Evolutionary conservation across 306 rosid species (phyloP), one percentile per base, ranked within the genome.

Genomic region (Vigna angularis): DNA sequence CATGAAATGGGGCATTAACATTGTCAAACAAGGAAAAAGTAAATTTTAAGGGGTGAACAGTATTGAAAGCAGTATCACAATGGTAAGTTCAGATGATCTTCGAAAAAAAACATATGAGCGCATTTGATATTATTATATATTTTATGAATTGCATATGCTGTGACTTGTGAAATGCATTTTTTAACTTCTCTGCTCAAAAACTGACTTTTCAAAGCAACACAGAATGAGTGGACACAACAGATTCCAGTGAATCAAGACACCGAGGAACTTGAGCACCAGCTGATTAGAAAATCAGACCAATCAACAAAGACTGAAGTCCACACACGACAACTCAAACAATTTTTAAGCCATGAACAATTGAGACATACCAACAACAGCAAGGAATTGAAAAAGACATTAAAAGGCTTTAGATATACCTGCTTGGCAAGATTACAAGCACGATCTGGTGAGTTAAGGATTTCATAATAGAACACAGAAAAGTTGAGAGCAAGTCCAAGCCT

Each of bases 371-470:
- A 14, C 47, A 51, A 62, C 13, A 22, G 4, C 40, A 12, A 15
- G 6, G 44, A 30, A 30, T 30, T 30, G 8, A 61, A 2, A 59
- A 59, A 28, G 4, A 0, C 36, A 30, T 40, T 6, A 40, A 61
- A 66, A 78, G 11, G 28, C 30, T 45, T 65, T 3, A 9, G 42
- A 32, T 34, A 15, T 82, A 91, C 97, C 97, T 90, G 97, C 68
- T 93, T 93, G 6, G 98, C 98, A 59, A 94, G 92, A 87, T 90
- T 94, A 89, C 97, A 94, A 53, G 98, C 98, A 20, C 98, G 98
- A 73, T 94, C 97, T 7, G 98, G 98, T 45, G 98, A 94, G 86
- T 87, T 94, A 49, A 94, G 98, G 82, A 94, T 94, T 89, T 94
- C 98, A 85, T 93, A 93, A 70, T 93, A 93, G 83, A 91, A 93